These are phyloP conservation scores for Akanthomyces lecanii DNA, from an alignment of 2,329 filamentous ascomycete species.

Conservation along the genomic window DNA sequence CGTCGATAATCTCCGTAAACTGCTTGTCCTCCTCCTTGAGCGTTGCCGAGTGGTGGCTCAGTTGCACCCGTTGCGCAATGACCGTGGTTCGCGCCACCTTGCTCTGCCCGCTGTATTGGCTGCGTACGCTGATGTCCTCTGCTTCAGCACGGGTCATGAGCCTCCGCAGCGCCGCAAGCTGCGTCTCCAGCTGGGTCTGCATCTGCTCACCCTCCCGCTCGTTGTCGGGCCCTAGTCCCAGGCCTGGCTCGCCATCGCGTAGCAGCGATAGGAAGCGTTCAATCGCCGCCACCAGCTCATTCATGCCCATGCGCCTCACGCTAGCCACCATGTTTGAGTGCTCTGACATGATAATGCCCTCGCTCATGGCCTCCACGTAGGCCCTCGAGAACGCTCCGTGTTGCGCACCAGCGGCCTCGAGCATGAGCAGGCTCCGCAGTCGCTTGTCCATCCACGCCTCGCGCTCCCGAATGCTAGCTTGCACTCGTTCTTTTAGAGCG, in stretches of 20 bases:
- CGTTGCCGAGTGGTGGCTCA: constrained; percentile 68
- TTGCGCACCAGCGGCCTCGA: constrained; percentile 35
- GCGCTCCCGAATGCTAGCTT: constrained; percentile 26
- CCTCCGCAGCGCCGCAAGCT: constrained; percentile 43
- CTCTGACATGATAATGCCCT: constrained; percentile 49
- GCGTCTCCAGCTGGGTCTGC: constrained; percentile 32
- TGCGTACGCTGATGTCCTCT: constrained; percentile 55
- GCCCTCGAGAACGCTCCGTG: constrained; percentile 46
- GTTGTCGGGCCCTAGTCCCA: constrained; percentile 32
- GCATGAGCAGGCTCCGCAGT: constrained; percentile 46
- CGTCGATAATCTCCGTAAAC: constrained; percentile 63
- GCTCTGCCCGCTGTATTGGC: constrained; percentile 68
- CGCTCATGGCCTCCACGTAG: constrained; percentile 58
- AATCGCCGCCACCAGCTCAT: constrained; percentile 27
- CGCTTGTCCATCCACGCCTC: constrained; percentile 40
- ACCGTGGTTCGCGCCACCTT: constrained; percentile 71
- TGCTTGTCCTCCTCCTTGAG: constrained; percentile 67
- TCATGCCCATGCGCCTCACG: constrained; percentile 52
- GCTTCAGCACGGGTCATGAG: constrained; percentile 44
- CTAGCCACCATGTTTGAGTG: constrained; percentile 51
- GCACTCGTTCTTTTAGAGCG: constrained; percentile 45
- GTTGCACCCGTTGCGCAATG: constrained; percentile 74
- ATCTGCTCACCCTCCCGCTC: constrained; percentile 29
- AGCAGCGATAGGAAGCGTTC: constrained; percentile 26
- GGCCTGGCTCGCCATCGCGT: constrained; percentile 33